Conservation (phyloP, 768 basidiomycete genomes). For the Mycena latifolia region DNA sequence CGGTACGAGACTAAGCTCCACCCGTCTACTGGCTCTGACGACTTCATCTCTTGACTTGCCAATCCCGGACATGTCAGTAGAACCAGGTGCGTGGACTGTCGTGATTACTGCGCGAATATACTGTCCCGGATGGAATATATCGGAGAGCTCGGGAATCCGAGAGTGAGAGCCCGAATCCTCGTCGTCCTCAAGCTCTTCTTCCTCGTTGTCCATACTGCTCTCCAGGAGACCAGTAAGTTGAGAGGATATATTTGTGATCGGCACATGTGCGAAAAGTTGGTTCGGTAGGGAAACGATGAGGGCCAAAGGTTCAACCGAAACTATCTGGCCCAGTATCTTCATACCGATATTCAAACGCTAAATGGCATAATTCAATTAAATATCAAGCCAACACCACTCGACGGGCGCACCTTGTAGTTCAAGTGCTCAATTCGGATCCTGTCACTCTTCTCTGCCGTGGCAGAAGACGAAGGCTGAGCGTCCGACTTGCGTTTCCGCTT, state of each 20-base stretch:
- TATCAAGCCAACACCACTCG: neutral
- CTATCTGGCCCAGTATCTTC: slow-evolving; percentile 90
- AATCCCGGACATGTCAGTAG: slow-evolving; percentile 67
- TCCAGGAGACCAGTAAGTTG: slow-evolving; percentile 83
- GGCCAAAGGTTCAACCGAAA: slow-evolving; percentile 88
- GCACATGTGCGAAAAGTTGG: slow-evolving; percentile 93
- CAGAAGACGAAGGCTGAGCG: slow-evolving; percentile 43
- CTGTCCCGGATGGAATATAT: slow-evolving; percentile 87
- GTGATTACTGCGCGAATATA: slow-evolving; percentile 86
- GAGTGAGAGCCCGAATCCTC: slow-evolving; percentile 55
- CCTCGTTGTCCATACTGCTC: slow-evolving; percentile 64
- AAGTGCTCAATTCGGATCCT: slow-evolving; percentile 87
- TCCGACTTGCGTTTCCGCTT: slow-evolving; percentile 65
- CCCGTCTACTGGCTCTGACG: slow-evolving; percentile 75
- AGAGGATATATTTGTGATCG: slow-evolving; percentile 91
- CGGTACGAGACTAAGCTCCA: slow-evolving; percentile 89
- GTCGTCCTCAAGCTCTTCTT: slow-evolving; percentile 60
- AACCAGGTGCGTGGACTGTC: slow-evolving; percentile 75
- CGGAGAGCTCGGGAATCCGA: slow-evolving; percentile 74
- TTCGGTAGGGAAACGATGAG: slow-evolving; percentile 96
- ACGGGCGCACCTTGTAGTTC: slow-evolving; percentile 84
- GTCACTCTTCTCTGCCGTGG: slow-evolving; percentile 61
- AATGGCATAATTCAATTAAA: slow-evolving; percentile 25
- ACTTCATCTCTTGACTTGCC: slow-evolving; percentile 77
- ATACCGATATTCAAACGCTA: slow-evolving; percentile 87